Conservation (phyloP, 2,329 filamentous ascomycete genomes). For the Claviceps spartinae region DNA sequence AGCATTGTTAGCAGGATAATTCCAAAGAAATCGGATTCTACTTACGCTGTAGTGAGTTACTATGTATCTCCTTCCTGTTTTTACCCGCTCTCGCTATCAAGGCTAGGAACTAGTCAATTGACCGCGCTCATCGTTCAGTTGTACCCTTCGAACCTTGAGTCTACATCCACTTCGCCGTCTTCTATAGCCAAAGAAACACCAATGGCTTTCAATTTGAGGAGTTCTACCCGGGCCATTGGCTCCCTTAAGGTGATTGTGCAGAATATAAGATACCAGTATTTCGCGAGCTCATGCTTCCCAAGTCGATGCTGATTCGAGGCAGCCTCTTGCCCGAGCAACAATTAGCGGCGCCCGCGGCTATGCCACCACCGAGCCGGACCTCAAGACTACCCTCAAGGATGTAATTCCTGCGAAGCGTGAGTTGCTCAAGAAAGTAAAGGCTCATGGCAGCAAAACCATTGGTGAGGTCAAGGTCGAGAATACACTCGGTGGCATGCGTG, state of each 20-base stretch:
- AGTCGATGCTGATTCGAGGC: not conserved
- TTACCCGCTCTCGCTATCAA: not conserved
- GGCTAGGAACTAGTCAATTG: not conserved
- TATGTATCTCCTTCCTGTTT: not conserved
- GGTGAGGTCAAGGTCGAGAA: slow-evolving; percentile 91
- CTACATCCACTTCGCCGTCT: slow-evolving; percentile 1
- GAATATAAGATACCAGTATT: not conserved
- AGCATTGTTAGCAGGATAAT: too few relatives aligned
- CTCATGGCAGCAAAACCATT: slow-evolving; percentile 65
- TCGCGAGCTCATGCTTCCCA: not conserved
- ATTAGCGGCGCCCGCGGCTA: slow-evolving; percentile 39
- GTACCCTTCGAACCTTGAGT: not conserved
- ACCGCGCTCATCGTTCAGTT: slow-evolving; percentile 1
- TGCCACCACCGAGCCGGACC: slow-evolving; percentile 69
- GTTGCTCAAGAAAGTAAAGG: slow-evolving; percentile 86
- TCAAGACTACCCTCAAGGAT: slow-evolving; percentile 75
- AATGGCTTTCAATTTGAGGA: slow-evolving; percentile 53
- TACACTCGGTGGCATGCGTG: slow-evolving; percentile 91
- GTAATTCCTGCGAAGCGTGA: slow-evolving; percentile 87
- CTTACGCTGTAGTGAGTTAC: not conserved
- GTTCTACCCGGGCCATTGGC: slow-evolving; percentile 48
- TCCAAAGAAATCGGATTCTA: not conserved
- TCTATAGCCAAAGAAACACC: slow-evolving; percentile 8
- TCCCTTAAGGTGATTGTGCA: slow-evolving; percentile 44
- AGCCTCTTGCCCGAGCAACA: slow-evolving; percentile 15